Base-by-base conservation (phyloP, 768 basidiomycete genomes). In the Galerina marginata region DNA sequence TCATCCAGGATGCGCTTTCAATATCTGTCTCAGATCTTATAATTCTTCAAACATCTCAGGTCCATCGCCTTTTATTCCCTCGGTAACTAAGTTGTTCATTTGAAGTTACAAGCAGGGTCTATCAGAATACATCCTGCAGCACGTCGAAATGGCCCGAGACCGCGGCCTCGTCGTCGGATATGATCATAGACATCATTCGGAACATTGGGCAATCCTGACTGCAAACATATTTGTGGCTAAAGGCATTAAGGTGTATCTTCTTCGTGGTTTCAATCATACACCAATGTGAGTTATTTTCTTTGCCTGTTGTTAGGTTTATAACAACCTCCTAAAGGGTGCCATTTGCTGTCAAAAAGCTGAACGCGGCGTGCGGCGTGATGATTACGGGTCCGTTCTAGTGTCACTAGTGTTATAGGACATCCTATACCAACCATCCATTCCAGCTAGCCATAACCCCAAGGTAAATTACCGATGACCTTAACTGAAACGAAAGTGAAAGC, bases 381-480 rank as follows among this genome's bases (percentile, higher is more conserved):
- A 90, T 96, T 51, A 96, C 94, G 64, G 92, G 91, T 88, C 49
- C 43, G 76, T 66, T 36, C n/a, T n/a, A 33, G 5, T 33, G 39
- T 37, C 5, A 14, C 54, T 60, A 14, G 45, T 47, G 59, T 51
- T 45, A 51, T 15, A 15, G 36, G 42, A 23, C 29, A 36, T 9
- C 23, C 26, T 7, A 44, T 50, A 11, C 9, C 23, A 33, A 58
- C 12, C 52, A 46, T 38, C 23, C 40, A 86, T 6, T 62, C 0
- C 58, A 89, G 92, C 93, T 2, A 91, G 89, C 61, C 94, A 96
- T 68, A 96, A 96, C 69, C 94, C 93, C 0, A 94, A 93, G 85
- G 91, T 88, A 66, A 29, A 60, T 46, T 7, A 16, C 26, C 26
- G 10, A 14, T 12, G 29, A 40, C 12, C 5, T 36, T 6, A 26